phyloP scores from a whole-genome alignment of 2,329 filamentous ascomycete species.

The Massarina eburnea region DNA sequence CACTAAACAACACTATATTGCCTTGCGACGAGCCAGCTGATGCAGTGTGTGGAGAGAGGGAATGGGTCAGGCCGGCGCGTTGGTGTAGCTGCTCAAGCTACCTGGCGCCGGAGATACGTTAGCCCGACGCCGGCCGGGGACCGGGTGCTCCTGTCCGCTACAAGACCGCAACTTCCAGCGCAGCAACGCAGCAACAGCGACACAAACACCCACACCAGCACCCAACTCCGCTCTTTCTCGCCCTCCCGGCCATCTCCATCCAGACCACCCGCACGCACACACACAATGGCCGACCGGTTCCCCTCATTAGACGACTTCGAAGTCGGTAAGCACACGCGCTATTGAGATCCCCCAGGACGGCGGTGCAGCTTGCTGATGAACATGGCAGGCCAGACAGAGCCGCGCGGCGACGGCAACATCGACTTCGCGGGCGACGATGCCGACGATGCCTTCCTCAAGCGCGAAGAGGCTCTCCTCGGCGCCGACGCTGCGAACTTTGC shows the following conservation, averaged over 20 bases:
- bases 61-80: too few relatives aligned
- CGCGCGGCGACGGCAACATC: conserved; percentile 54
- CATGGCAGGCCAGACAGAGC: conserved; percentile 67
- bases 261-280: too few relatives aligned
- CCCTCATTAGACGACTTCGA: conserved; percentile 57
- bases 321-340: conserved; percentile 48
- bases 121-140: too few relatives aligned
- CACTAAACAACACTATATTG: conserved; percentile 10
- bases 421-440: conserved; percentile 57
- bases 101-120: too few relatives aligned
- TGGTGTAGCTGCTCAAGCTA: too few relatives aligned
- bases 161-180: too few relatives aligned
- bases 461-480: conserved; percentile 86
- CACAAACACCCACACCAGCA: background rate
- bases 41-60: conserved; percentile 1
- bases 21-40: too few relatives aligned
- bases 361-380: conserved; percentile 23
- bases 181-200: too few relatives aligned
- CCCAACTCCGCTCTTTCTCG: background rate
- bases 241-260: conserved; percentile 2
- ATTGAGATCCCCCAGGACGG: conserved; percentile 20
- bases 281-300: conserved; percentile 54
- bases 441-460: conserved; percentile 78
- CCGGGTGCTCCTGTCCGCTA: too few relatives aligned
- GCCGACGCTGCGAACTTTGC: conserved; percentile 92